Conservation (phyloP, 1,139 yeast species). For the Yamadazyma dushanensis region DNA sequence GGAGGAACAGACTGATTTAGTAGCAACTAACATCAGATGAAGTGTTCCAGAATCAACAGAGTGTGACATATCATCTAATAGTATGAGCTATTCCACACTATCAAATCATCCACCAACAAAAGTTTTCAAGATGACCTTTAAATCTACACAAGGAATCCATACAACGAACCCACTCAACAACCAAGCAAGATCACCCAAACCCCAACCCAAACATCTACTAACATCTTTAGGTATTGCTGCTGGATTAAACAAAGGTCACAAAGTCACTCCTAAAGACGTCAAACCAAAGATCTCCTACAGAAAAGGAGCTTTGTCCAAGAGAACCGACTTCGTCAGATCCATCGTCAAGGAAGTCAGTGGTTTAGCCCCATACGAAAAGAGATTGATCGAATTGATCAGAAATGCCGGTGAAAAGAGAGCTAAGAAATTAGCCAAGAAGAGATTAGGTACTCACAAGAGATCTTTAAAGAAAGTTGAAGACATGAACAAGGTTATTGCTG, state of each 20-base stretch:
- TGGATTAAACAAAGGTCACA: conserved; percentile 99
- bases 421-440: conserved; percentile 99
- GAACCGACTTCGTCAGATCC: conserved; percentile 94
- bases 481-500: conserved; percentile 95
- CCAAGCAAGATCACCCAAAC: too few species aligned
- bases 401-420: conserved; percentile 99
- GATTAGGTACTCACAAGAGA: conserved; percentile 99
- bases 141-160: too few species aligned
- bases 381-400: conserved; percentile 98
- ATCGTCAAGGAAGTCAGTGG: conserved; percentile 98
- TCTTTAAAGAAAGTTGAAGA: conserved; percentile 99
- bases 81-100: too few species aligned
- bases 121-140: too few species aligned
- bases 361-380: conserved; percentile 99
- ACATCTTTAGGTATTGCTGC: conserved; percentile 80
- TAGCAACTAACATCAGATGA: too few species aligned
- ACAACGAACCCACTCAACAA: too few species aligned
- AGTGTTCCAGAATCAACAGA: too few species aligned
- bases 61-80: too few species aligned
- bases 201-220: conserved; percentile 14
- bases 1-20: too few species aligned
- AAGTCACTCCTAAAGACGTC: conserved; percentile 89
- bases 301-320: conserved; percentile 96
- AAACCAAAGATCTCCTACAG: conserved; percentile 94
- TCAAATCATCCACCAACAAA: too few species aligned